Evolutionary conservation across 176 grass and related monocot genomes (phyloP).

Genomic region (Bothriochloa decipiens): DNA sequence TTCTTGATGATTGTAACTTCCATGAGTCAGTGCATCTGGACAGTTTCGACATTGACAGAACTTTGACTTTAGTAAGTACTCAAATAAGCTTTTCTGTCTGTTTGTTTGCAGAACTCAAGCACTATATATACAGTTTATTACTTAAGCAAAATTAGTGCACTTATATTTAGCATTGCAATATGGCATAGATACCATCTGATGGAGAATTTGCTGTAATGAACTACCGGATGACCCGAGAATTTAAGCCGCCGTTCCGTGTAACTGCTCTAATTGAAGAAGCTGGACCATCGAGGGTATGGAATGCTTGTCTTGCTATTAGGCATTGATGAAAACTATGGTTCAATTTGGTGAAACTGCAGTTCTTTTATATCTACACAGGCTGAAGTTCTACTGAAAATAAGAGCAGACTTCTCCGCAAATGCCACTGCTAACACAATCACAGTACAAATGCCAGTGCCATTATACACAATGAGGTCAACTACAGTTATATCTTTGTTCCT

Average conservation of each 20-base stretch:
- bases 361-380: conserved; percentile 57
- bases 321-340: conserved; percentile 16
- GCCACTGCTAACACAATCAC: conserved; percentile 90
- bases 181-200: conserved; percentile 82
- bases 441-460: conserved; percentile 95
- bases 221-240: conserved; percentile 97
- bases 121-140: conserved; percentile 14
- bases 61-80: conserved; percentile 77
- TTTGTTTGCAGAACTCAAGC: conserved; percentile 36
- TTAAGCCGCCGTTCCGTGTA: conserved; percentile 86
- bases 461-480: conserved; percentile 80
- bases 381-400: conserved; percentile 93
- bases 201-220: conserved; percentile 99
- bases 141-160: conserved; percentile 29
- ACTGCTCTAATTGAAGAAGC: conserved; percentile 97
- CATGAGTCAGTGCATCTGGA: conserved; percentile 97
- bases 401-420: conserved; percentile 89
- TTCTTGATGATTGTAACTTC: conserved; percentile 88
- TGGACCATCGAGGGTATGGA: conserved; percentile 68
- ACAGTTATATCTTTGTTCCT: conserved; percentile 23
- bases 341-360: conserved; percentile 13
- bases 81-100: background rate
- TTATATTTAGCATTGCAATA: conserved; percentile 10
- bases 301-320: conserved; percentile 40
- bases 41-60: conserved; percentile 95